These are phyloP conservation scores for Colletotrichum zoysiae DNA, from an alignment of 2,329 filamentous ascomycete species.

Conservation along the genomic window DNA sequence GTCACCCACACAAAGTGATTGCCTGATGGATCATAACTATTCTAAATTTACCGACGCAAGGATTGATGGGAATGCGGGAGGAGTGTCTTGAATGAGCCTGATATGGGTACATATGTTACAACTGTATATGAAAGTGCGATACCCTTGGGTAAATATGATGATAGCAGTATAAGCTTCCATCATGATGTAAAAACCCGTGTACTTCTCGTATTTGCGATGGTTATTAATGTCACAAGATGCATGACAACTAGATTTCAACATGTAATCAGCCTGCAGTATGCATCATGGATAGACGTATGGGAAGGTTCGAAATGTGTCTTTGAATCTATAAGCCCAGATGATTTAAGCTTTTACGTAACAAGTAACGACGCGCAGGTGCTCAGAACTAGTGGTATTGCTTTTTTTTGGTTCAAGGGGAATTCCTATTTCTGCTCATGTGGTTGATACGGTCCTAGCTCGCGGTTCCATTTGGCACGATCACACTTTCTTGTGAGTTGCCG, in stretches of 20 bases:
- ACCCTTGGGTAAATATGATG: background rate
- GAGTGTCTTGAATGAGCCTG: background rate
- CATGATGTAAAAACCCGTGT: no score
- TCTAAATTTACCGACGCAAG: background rate
- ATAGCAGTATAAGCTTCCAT: background rate
- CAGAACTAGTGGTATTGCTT: background rate
- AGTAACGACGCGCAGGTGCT: slow-evolving; percentile 15
- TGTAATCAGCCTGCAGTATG: background rate
- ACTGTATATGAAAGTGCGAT: background rate
- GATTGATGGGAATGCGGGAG: background rate
- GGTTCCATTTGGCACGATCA: background rate
- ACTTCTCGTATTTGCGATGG: no score
- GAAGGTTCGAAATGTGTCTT: background rate
- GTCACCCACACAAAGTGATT: slow-evolving; percentile 13
- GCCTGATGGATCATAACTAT: background rate
- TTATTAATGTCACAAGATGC: no score
- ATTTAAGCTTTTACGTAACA: background rate
- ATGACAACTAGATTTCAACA: no score
- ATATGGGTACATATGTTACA: background rate
- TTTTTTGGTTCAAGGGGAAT: background rate
- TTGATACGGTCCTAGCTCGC: background rate
- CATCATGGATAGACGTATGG: background rate
- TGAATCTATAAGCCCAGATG: background rate
- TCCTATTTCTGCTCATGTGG: background rate
- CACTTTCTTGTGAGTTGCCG: slow-evolving; percentile 21